Evolutionary conservation across 2,329 filamentous ascomycete genomes (phyloP), one percentile per base, ranked within the genome.

Genomic region (Monosporascus cannonballus): DNA sequence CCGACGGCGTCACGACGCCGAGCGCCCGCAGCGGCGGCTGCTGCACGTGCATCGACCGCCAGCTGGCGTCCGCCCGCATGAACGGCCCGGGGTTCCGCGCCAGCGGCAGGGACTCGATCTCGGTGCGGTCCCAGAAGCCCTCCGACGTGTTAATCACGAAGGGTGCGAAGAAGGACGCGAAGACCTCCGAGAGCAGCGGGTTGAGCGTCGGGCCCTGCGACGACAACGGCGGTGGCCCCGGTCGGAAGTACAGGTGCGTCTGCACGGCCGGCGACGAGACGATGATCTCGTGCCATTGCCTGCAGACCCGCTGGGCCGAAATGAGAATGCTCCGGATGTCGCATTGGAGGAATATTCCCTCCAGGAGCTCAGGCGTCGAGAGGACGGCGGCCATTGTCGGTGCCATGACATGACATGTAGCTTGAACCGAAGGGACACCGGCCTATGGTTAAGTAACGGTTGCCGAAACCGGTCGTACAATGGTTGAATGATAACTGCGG

Each of bases 31-130:
- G 38, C 14, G 48, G 41, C 18, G 52, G 52, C 48, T 54, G 52
- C 20, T 50, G 52, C 20, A 54, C 52, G 18, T 51, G 42, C 52
- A 54, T 54, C 2, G n/a, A 17, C 20, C 52, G n/a, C 52, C 52
- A 54, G 44, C 24, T 54, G 14, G 52, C 52, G 18, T 42, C 48
- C 30, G 11, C 9, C 24, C 48, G 48, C 44, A 54, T 41, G 34
- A 51, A 41, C 20, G 48, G 25, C 6, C 34, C 48, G 4, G 39
- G 48, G 24, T 50, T 5, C 2, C 34, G 34, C 3, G 51, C 51
- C 17, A 53, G 22, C 20, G 51, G 41, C 14, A 53, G 51, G 9
- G 20, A 9, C 20, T 42, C 34, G 48, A 53, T 39, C 15, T 53
- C 48, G 22, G n/a, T 22, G 41, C 44, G 48, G 39, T 48, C 34